phyloP scores from a whole-genome alignment of 495 filamentous ascomycete species.

The Rhizodiscina lignyota region DNA sequence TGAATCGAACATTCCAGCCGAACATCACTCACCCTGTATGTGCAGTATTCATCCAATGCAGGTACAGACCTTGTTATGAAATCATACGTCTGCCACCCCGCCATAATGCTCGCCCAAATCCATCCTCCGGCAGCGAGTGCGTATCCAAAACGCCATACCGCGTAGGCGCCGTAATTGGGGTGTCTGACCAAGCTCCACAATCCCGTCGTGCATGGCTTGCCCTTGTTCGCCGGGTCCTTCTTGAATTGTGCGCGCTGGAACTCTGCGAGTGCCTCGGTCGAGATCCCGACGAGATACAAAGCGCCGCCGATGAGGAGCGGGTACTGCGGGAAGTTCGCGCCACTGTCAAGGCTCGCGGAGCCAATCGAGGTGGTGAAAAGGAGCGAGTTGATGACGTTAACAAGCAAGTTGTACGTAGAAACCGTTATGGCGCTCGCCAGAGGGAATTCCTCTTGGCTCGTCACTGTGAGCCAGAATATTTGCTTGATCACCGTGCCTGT shows the following conservation, averaged over 20 bases:
- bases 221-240: constrained; percentile 30
- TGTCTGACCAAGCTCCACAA: constrained; percentile 37
- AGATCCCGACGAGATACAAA: constrained; percentile 30
- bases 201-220: constrained; percentile 34
- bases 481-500: constrained; percentile 15
- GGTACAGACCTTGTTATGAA: constrained; percentile 29
- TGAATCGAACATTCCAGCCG: background rate
- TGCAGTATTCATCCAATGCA: constrained; percentile 34
- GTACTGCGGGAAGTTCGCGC: constrained; percentile 10
- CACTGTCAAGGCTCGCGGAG: background rate
- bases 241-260: constrained; percentile 38
- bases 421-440: constrained; percentile 6
- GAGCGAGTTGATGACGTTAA: constrained; percentile 23
- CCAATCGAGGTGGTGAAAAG: constrained; percentile 28
- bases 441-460: constrained; percentile 9
- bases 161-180: constrained; percentile 41
- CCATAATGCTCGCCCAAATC: constrained; percentile 23
- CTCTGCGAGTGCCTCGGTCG: constrained; percentile 32
- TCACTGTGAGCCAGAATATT: constrained; percentile 9
- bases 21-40: constrained; percentile 15
- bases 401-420: constrained; percentile 9
- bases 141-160: constrained; percentile 37
- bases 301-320: constrained; percentile 24
- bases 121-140: constrained; percentile 31
- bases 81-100: constrained; percentile 25